A percentile compares a stretch with the other conserved stretches of the same genome.
phyloP scores from a whole-genome alignment of 176 grass and related monocot species.

The Paspalum vaginatum region DNA sequence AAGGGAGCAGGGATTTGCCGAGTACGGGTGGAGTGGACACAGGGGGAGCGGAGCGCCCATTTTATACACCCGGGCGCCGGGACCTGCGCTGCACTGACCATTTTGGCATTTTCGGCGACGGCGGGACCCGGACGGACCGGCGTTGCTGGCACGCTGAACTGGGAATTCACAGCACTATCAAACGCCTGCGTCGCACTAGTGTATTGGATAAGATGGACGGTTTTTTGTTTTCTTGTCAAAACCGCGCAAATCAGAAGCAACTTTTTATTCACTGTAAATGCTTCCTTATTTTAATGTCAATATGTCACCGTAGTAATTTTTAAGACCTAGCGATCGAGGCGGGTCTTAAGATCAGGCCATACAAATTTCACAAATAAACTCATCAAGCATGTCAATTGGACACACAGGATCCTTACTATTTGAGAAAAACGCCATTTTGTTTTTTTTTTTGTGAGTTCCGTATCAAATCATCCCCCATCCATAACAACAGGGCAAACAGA shows the following conservation, averaged over 20 bases:
- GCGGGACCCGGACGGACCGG: not conserved
- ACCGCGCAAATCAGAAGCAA: not conserved
- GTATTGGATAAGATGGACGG: not conserved
- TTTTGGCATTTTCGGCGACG: not conserved
- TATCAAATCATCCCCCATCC: too few relatives aligned
- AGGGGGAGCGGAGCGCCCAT: not conserved
- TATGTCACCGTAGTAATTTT: not conserved
- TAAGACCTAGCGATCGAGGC: not conserved
- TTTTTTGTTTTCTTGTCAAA: constrained; percentile 19
- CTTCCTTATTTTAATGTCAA: not conserved
- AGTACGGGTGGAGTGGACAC: not conserved
- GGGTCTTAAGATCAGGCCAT: not conserved
- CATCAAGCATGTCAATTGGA: not conserved
- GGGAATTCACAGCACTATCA: not conserved
- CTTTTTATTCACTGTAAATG: not conserved
- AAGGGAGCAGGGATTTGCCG: constrained; percentile 34
- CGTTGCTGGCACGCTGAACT: not conserved
- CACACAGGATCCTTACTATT: not conserved
- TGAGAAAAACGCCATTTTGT: not conserved
- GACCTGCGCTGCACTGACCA: not conserved
- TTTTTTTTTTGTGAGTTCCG: too few relatives aligned
- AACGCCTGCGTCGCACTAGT: not conserved
- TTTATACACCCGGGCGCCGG: constrained; percentile 33
- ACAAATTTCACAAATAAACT: not conserved
- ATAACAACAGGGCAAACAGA: too few relatives aligned